Percentiles rank a stretch among this genome's conserved stretches.
Evolutionary conservation across 257 asterid species (phyloP).

Genomic region (Solanum lignicaule): DNA sequence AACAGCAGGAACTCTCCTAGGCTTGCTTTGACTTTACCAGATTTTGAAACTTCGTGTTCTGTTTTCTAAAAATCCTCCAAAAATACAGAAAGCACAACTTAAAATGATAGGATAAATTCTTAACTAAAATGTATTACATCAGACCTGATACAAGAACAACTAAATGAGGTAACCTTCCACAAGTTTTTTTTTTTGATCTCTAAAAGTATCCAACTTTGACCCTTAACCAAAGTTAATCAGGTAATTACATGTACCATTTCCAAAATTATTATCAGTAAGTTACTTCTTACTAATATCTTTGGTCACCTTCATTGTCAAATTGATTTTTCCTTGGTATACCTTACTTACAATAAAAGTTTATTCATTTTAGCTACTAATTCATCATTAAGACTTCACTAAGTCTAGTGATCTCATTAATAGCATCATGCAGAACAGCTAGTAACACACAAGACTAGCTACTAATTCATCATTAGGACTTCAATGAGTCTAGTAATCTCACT

Average conservation of each 20-base stretch:
- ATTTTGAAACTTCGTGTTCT: background rate
- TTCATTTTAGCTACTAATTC: too few relatives aligned
- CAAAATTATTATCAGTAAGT: background rate
- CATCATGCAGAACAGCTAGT: too few relatives aligned
- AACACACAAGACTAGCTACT: too few relatives aligned
- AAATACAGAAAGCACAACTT: too few relatives aligned
- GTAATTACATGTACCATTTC: background rate
- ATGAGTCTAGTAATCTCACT: too few relatives aligned
- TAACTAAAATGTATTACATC: background rate
- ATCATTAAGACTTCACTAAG: too few relatives aligned
- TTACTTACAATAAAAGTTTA: background rate
- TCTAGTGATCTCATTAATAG: too few relatives aligned
- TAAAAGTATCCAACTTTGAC: background rate
- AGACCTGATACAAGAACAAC: background rate
- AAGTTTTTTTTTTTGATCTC: too few relatives aligned
- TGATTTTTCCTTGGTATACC: background rate
- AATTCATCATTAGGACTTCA: too few relatives aligned
- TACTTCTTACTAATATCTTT: background rate
- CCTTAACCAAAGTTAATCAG: background rate
- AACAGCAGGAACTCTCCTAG: background rate
- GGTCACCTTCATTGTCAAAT: background rate
- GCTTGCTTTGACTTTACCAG: background rate
- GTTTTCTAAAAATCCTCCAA: too few relatives aligned
- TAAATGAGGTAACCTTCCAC: background rate
- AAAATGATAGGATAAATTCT: background rate